Evolutionary conservation across 805 yeast genomes (phyloP), one percentile per base, ranked within the genome.

Genomic region (Pichia cephalocereana): DNA sequence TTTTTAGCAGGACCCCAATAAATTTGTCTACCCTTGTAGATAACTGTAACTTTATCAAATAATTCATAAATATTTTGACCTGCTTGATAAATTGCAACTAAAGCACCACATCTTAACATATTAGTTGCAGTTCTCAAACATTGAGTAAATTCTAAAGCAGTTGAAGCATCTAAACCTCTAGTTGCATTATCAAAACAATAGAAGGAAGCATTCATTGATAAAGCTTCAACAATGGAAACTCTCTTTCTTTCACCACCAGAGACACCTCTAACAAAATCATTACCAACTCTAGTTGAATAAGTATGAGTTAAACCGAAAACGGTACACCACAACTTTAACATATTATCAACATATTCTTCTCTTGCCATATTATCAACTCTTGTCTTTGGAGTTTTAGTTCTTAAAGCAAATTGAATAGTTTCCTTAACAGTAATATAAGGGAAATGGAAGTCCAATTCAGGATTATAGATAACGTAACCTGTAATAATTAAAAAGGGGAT

Each of bases 361-460:
- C 72, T 67, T 2, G 74, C 51, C 56, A 70, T 58, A 43, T 66
- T 64, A 54, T 74, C 77, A 52, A 74, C 61, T 56, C 65, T 58
- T 41, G 66, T 65, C 14, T 70, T 64, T 6, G 93, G 91, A 8
- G 86, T 81, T 59, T 82, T 78, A 60, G 82, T 74, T 45, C 78
- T 80, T 46, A 83, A 71, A 4, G 90, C 90, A 61, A 84, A 85
- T 51, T 71, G 70, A 49, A 85, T 67, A 11, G 93, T 85, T 61
- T 84, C 82, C 46, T 80, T 78, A 37, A 84, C 91, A 1, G 88
- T 83, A 54, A 84, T 69, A 54, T 81, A 82, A 11, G 93, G 91
- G 68, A 83, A 82, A 63, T 84, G 93, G 50, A 75, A 75, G 60
- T 84, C 93, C 49, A 80, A 66, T 63, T 77, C 82, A 36, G 80